A percentile compares a stretch with the other conserved stretches of the same genome.
phyloP scores from a whole-genome alignment of 2,329 filamentous ascomycete species.

The Phaeoacremonium minimum region DNA sequence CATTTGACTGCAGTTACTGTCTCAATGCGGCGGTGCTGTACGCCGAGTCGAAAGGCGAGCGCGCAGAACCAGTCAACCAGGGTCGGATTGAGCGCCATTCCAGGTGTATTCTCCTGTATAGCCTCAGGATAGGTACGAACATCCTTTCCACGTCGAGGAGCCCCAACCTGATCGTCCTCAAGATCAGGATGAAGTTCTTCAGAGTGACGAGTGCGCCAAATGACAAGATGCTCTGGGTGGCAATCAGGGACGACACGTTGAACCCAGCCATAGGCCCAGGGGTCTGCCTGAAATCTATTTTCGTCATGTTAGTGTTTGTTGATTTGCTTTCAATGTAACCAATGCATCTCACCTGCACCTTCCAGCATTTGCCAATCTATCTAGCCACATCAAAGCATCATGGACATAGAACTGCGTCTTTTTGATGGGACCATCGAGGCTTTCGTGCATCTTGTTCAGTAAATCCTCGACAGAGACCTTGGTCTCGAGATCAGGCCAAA shows the following conservation, averaged over 20 bases:
- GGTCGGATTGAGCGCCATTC: background rate
- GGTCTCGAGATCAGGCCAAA: constrained; percentile 16
- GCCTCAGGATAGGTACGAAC: too few species aligned
- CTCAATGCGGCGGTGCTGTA: constrained; percentile 4
- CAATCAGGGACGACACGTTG: constrained; percentile 17
- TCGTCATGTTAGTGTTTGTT: too few species aligned
- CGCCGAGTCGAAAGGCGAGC: constrained; percentile 20
- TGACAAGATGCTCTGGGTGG: constrained; percentile 25
- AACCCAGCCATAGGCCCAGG: constrained; percentile 17
- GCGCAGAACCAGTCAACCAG: constrained; percentile 17
- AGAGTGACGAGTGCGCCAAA: constrained; percentile 11
- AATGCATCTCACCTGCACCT: constrained; percentile 14
- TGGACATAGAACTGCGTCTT: constrained; percentile 19
- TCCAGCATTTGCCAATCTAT: constrained; percentile 19
- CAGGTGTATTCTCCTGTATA: too few species aligned
- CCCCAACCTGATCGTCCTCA: too few species aligned
- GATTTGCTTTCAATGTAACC: too few species aligned
- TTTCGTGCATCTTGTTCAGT: constrained; percentile 20
- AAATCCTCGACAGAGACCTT: constrained; percentile 18
- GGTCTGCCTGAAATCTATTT: constrained; percentile 13
- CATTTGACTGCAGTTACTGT: too few species aligned
- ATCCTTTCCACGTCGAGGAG: constrained; percentile 8
- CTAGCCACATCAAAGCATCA: constrained; percentile 23
- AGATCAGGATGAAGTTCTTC: too few species aligned
- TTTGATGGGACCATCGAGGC: constrained; percentile 11